Percentiles rank a stretch among this genome's conserved stretches.
Conservation (phyloP, 352 stramenopile species). For the Phytophthora sp. region DNA sequence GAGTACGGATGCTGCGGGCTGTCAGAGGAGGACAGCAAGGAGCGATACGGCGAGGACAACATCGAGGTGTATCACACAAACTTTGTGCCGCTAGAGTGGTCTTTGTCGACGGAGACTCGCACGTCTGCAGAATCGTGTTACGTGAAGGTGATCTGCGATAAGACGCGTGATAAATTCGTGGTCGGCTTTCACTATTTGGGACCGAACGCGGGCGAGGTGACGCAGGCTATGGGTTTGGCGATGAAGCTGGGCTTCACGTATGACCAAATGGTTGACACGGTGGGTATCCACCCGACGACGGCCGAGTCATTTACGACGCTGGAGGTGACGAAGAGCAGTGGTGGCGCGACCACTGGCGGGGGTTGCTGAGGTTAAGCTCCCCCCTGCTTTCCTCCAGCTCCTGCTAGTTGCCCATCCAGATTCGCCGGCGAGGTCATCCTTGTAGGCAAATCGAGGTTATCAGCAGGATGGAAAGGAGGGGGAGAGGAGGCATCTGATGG, state of each 20-base stretch:
- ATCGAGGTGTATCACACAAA: constrained; percentile 97
- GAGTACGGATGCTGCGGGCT: constrained; percentile 98
- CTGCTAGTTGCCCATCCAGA: constrained; percentile 4
- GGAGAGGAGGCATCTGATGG: constrained; percentile 35
- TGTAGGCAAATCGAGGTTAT: background rate
- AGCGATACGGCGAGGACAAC: constrained; percentile 88
- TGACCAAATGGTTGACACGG: constrained; percentile 91
- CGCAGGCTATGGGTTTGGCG: constrained; percentile 92
- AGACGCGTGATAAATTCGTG: constrained; percentile 86
- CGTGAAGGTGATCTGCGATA: constrained; percentile 96
- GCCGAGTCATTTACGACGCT: constrained; percentile 96
- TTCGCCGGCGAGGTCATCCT: constrained; percentile 13
- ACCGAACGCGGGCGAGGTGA: constrained; percentile 97
- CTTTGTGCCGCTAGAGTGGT: constrained; percentile 97
- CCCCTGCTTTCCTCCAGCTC: constrained; percentile 52
- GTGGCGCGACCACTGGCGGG: constrained; percentile 89
- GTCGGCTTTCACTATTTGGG: constrained; percentile 99
- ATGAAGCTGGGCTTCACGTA: constrained; percentile 97
- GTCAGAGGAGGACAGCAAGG: constrained; percentile 95
- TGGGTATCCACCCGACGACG: constrained; percentile 97
- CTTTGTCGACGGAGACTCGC: constrained; percentile 65
- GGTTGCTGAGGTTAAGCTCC: constrained; percentile 97
- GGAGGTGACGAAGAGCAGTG: constrained; percentile 95
- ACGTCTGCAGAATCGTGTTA: constrained; percentile 86
- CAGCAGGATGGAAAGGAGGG: constrained; percentile 30